Conservation (phyloP, 2,329 filamentous ascomycete species). For the Trichoderma breve region DNA sequence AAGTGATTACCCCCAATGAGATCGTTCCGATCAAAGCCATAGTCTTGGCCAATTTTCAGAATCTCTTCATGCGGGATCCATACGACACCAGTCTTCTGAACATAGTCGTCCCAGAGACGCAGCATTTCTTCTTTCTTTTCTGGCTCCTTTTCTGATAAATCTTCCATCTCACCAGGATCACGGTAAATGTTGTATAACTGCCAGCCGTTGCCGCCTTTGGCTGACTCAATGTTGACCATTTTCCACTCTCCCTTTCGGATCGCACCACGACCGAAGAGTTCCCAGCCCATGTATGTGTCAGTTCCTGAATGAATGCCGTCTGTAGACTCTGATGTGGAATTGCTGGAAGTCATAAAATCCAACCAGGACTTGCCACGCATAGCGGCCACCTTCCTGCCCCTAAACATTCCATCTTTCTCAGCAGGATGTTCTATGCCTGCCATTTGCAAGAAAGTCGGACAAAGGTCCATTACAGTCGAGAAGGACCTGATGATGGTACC, state of each 20-base stretch:
- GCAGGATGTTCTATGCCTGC: neutral
- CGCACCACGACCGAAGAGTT: neutral
- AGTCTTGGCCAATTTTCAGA: neutral
- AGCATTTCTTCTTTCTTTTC: neutral
- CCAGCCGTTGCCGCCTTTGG: conserved; percentile 24
- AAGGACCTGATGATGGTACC: neutral
- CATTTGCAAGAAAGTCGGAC: neutral
- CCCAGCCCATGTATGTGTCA: neutral
- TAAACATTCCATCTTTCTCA: neutral
- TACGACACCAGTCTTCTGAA: conserved; percentile 18
- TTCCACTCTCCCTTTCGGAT: neutral
- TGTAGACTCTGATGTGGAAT: neutral
- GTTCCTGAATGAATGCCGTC: neutral
- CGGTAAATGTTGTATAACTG: conserved; percentile 33
- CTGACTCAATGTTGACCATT: conserved; percentile 16
- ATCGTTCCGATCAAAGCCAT: neutral
- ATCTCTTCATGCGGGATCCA: neutral
- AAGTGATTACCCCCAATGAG: neutral
- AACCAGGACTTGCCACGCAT: neutral
- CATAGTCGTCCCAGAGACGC: neutral
- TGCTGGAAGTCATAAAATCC: neutral
- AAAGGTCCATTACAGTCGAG: neutral
- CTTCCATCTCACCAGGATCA: conserved; percentile 34
- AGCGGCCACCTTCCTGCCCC: neutral
- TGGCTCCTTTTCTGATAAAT: conserved; percentile 19